Evolutionary conservation across 495 filamentous ascomycete genomes (phyloP).

Genomic region (Tuber brumale): DNA sequence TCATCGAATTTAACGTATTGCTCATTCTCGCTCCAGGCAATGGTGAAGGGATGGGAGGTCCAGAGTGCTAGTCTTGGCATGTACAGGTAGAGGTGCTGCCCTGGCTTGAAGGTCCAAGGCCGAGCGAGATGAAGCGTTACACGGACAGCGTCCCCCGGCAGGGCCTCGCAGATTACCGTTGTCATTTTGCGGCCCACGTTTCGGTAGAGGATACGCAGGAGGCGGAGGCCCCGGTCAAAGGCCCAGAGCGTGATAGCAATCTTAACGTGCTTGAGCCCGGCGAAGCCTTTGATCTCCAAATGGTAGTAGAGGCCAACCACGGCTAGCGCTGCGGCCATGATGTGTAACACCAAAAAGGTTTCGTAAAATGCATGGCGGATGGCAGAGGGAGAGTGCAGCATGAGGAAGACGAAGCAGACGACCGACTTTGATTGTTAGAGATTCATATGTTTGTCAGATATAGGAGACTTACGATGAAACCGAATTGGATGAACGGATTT

Average conservation of each 20-base stretch:
- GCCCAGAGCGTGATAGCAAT: conserved; percentile 59
- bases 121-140: conserved; percentile 71
- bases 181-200: conserved; percentile 62
- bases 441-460: conserved; percentile 22
- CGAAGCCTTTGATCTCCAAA: conserved; percentile 55
- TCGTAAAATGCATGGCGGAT: conserved; percentile 88
- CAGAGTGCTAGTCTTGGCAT: conserved; percentile 67
- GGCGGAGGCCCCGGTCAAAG: conserved; percentile 55
- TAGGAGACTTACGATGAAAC: conserved; percentile 51
- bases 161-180: conserved; percentile 54
- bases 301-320: conserved; percentile 66
- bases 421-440: conserved; percentile 46
- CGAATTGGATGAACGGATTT: conserved; percentile 47
- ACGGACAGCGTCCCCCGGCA: conserved; percentile 60
- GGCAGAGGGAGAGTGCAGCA: conserved; percentile 65
- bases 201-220: conserved; percentile 54
- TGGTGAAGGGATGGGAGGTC: conserved; percentile 62
- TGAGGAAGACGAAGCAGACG: conserved; percentile 56
- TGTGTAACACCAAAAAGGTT: conserved; percentile 73
- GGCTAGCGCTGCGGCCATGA: conserved; percentile 57
- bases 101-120: conserved; percentile 64
- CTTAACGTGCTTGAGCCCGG: conserved; percentile 57
- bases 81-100: conserved; percentile 76
- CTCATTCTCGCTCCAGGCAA: conserved; percentile 58
- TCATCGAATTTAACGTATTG: conserved; percentile 46